phyloP scores from a whole-genome alignment of 2,329 filamentous ascomycete species.

The Lachnellula cervina region DNA sequence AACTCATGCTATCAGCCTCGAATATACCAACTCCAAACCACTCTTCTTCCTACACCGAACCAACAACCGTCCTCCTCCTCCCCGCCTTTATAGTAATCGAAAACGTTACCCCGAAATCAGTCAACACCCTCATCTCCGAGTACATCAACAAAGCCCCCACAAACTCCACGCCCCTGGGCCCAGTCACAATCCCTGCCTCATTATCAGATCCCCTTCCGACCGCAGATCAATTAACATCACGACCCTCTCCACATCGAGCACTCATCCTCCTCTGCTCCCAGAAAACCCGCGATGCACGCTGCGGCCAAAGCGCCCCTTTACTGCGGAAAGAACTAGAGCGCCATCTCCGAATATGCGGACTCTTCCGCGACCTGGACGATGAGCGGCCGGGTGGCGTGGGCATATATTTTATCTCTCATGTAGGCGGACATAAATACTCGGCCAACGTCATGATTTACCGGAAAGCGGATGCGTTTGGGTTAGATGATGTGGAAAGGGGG shows the following conservation, averaged over 20 bases:
- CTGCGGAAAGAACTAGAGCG: constrained; percentile 85
- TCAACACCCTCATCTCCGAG: constrained; percentile 64
- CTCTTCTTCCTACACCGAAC: constrained; percentile 56
- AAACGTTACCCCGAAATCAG: constrained; percentile 72
- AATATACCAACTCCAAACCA: constrained; percentile 79
- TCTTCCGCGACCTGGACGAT: constrained; percentile 85
- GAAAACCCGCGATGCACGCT: constrained; percentile 87
- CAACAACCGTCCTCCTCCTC: constrained; percentile 77
- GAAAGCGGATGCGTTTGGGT: constrained; percentile 33
- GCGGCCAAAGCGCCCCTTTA: constrained; percentile 87
- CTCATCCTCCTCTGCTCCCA: constrained; percentile 94
- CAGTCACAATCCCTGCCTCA: constrained; percentile 45
- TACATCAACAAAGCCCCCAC: constrained; percentile 71
- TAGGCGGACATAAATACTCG: constrained; percentile 93
- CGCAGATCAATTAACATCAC: constrained; percentile 45
- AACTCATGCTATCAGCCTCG: constrained; percentile 84
- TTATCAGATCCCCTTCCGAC: constrained; percentile 29
- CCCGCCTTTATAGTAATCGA: constrained; percentile 80
- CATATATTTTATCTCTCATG: constrained; percentile 94
- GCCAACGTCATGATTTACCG: constrained; percentile 94
- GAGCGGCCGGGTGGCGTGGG: constrained; percentile 86
- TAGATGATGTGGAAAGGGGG: constrained; percentile 27
- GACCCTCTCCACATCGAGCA: constrained; percentile 73
- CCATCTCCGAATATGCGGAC: constrained; percentile 75
- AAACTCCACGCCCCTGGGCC: constrained; percentile 60